These are phyloP conservation scores for Claviceps cyperi DNA, from an alignment of 2,329 filamentous ascomycete genomes.

Conservation along the genomic window DNA sequence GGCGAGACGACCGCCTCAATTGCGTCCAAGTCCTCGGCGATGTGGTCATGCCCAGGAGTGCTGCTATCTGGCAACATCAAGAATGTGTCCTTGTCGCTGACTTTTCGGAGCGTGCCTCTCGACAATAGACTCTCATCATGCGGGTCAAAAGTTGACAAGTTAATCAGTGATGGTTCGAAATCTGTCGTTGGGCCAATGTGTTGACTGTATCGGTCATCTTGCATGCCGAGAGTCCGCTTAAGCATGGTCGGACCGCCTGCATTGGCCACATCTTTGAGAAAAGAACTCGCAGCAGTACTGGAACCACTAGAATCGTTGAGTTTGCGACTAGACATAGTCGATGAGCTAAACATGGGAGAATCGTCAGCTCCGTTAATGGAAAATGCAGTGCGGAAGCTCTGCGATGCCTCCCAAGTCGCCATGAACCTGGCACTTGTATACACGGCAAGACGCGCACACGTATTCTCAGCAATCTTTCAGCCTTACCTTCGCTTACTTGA, in stretches of 20 bases:
- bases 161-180: slow-evolving; percentile 72
- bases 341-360: slow-evolving; percentile 31
- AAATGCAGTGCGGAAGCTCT: background rate
- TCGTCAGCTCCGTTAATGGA: background rate
- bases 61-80: slow-evolving; percentile 62
- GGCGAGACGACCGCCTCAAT: slow-evolving; percentile 65
- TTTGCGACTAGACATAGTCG: slow-evolving; percentile 35
- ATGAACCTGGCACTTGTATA: background rate
- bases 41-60: slow-evolving; percentile 58
- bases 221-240: slow-evolving; percentile 59
- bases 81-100: slow-evolving; percentile 66
- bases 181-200: slow-evolving; percentile 75
- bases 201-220: slow-evolving; percentile 65
- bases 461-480: slow-evolving; percentile 3
- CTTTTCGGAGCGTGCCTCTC: slow-evolving; percentile 55
- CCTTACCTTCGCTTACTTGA: slow-evolving; percentile 55
- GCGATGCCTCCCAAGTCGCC: background rate
- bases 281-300: slow-evolving; percentile 45
- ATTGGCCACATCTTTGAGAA: slow-evolving; percentile 57
- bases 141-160: slow-evolving; percentile 64
- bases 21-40: slow-evolving; percentile 51
- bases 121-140: slow-evolving; percentile 67
- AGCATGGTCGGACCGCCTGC: slow-evolving; percentile 51
- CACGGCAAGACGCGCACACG: background rate
- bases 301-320: slow-evolving; percentile 44